Conservation (phyloP, 257 asterid genomes). For the Nicotiana undulata region DNA sequence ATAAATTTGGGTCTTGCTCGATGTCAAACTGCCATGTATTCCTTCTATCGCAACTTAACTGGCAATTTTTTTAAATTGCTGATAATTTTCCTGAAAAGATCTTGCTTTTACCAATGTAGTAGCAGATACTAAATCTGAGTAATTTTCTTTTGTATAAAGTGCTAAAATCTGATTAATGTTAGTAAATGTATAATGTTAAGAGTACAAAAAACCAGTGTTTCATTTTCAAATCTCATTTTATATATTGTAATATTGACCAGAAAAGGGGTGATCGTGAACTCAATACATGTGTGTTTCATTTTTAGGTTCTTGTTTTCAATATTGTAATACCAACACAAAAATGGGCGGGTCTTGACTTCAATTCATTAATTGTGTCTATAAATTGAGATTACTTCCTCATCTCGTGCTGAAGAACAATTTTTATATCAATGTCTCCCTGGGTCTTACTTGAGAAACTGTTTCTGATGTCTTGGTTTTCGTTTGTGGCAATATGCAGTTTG, state of each 20-base stretch:
- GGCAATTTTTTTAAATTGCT: background rate
- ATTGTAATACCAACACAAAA: background rate
- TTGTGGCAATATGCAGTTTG: conserved; percentile 48
- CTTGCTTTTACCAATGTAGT: background rate
- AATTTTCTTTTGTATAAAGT: background rate
- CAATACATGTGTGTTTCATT: background rate
- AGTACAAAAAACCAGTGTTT: background rate
- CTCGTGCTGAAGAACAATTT: background rate
- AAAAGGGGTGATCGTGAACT: background rate
- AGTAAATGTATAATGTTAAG: background rate
- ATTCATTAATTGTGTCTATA: background rate
- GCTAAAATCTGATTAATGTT: background rate
- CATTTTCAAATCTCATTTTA: background rate
- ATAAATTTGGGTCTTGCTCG: no score
- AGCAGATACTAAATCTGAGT: background rate
- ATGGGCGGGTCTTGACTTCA: background rate
- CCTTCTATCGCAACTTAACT: background rate
- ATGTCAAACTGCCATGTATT: no score
- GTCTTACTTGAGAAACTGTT: background rate
- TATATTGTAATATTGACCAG: background rate
- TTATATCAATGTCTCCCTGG: background rate
- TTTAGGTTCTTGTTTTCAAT: background rate
- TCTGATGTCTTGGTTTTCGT: background rate
- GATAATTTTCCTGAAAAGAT: background rate
- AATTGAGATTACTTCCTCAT: background rate